Evolutionary conservation across 2,329 filamentous ascomycete genomes (phyloP).

Genomic region (Ophiostoma ulmi): DNA sequence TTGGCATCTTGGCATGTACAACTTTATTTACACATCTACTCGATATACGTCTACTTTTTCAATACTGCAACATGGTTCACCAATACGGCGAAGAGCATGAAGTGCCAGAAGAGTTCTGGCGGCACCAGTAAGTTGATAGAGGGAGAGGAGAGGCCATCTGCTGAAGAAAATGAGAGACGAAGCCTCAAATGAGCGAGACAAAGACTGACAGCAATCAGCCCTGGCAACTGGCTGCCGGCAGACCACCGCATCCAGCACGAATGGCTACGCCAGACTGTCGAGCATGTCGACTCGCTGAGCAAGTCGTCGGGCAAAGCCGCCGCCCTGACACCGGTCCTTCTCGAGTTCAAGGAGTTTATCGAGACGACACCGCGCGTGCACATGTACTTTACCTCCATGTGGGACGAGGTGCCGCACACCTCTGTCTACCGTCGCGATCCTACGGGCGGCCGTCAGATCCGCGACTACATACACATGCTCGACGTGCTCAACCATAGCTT

Average conservation of each 20-base stretch:
- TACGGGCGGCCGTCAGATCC: conserved; percentile 57
- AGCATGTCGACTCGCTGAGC: conserved; percentile 50
- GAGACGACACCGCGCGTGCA: conserved; percentile 59
- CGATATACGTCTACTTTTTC: not conserved
- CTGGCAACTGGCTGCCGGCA: conserved; percentile 58
- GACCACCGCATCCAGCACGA: conserved; percentile 58
- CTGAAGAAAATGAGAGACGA: not conserved
- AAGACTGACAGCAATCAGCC: conserved; percentile 33
- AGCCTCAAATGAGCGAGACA: not conserved
- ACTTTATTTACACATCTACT: not conserved
- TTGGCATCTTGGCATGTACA: conserved; percentile 6
- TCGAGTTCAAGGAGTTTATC: conserved; percentile 62
- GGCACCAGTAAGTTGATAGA: conserved; percentile 40
- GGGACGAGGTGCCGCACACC: conserved; percentile 58
- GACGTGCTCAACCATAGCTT: conserved; percentile 58
- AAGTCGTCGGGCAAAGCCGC: conserved; percentile 33
- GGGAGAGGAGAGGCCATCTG: not conserved
- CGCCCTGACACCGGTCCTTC: conserved; percentile 53
- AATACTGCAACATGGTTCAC: conserved; percentile 38
- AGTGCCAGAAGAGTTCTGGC: conserved; percentile 45
- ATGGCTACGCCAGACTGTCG: conserved; percentile 55
- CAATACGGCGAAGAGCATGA: conserved; percentile 49
- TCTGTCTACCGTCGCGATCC: conserved; percentile 57
- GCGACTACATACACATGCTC: conserved; percentile 63
- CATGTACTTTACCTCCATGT: conserved; percentile 65